Conservation (phyloP, 108 stramenopile species). For the Schizochytrium sp. region DNA sequence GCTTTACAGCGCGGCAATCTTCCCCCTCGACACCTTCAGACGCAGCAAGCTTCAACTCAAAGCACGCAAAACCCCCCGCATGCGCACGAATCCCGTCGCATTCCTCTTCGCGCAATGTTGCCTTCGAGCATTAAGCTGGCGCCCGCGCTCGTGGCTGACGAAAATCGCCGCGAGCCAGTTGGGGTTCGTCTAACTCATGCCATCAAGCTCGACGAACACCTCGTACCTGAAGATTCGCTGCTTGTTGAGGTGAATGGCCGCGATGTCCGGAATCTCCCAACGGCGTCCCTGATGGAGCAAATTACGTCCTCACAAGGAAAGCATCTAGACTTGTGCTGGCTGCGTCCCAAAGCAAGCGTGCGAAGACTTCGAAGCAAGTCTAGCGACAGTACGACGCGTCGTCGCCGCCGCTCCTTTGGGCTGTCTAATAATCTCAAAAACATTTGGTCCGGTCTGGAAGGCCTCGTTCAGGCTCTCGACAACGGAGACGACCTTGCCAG, state of each 20-base stretch:
- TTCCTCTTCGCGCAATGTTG: not conserved
- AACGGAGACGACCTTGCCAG: not conserved
- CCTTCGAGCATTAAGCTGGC: not conserved
- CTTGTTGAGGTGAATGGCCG: not conserved
- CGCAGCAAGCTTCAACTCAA: no score
- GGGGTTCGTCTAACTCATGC: not conserved
- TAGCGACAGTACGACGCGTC: not conserved
- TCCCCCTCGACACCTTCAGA: no score
- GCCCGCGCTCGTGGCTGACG: not conserved
- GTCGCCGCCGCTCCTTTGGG: not conserved
- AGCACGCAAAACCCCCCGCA: no score
- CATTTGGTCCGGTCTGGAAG: not conserved
- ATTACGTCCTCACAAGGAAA: not conserved
- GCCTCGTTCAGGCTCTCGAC: not conserved
- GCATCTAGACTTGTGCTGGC: not conserved
- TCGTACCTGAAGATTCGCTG: not conserved
- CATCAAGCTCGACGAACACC: not conserved
- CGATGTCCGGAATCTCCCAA: not conserved
- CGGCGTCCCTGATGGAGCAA: not conserved
- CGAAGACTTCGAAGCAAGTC: not conserved
- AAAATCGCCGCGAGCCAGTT: not conserved
- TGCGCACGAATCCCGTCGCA: not conserved
- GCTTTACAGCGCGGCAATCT: no score
- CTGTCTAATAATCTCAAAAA: not conserved
- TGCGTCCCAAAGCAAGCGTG: not conserved